Base-by-base conservation (phyloP, 2,329 filamentous ascomycete species). In the Blastomyces parvus region DNA sequence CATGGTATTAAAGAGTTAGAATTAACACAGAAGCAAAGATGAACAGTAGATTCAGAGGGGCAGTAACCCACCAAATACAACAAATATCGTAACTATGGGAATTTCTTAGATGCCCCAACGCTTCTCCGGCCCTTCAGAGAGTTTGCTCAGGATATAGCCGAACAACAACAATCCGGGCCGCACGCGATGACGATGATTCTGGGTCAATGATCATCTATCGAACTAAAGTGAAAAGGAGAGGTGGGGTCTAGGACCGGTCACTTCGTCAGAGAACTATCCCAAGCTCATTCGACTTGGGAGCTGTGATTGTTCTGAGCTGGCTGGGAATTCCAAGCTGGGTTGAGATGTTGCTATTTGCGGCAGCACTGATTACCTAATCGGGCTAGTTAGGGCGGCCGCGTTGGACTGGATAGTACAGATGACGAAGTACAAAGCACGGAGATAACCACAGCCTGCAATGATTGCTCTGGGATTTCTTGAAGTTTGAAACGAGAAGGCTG, bases 331-430 rank as follows among this genome's bases (percentile, higher is more conserved):
- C 9, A 58, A n/a, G 38, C 36, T 33, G 8, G 14, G 2, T 14
- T 30, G 22, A 17, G 25, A 17, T 17, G 55, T 56, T 56, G 33
- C 53, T 25, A 9, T 14, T 59, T 30, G 57, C 40, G n/a, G 25
- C 38, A 38, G n/a, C 25, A 9, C 22, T 50, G 58, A 59, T 59
- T 42, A 50, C 58, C 58, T 59, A 59, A 59, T 46, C 58, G 48
- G 53, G n/a, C 25, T 56, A 11, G 14, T 38, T 56, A 11, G 14
- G 7, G 27, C 36, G 13, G 9, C 36, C 36, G 36, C 36, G 19
- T 7, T 56, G 30, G 14, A 27, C 30, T 2, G 2, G 3, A 9
- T 22, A 42, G 40, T 42, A 1, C 33, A 33, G 36, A 3, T 38
- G 36, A 3, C 13, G 36, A 38, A 38, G 36, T 9, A 38, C 36